Conservation (phyloP, 2,329 filamentous ascomycete species). For the Cordyceps fumosorosea region DNA sequence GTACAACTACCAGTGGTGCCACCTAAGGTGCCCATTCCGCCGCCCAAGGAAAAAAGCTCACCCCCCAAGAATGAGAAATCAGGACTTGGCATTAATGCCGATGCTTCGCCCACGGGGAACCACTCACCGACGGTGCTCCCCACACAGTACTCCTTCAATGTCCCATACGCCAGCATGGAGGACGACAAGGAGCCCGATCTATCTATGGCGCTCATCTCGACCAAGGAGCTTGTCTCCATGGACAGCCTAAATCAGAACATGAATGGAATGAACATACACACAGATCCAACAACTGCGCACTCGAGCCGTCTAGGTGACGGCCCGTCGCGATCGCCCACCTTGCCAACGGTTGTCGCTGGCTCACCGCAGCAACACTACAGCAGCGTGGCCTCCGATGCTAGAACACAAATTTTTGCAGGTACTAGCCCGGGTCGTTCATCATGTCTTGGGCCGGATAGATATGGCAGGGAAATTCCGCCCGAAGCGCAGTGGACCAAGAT, state of each 20-base stretch:
- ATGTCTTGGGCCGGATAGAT: constrained; percentile 48
- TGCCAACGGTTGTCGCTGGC: constrained; percentile 24
- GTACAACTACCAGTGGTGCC: constrained; percentile 20
- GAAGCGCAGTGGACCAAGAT: constrained; percentile 57
- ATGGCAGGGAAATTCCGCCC: constrained; percentile 47
- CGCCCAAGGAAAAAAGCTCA: constrained; percentile 20
- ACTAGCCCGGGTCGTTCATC: constrained; percentile 17
- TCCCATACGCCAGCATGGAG: constrained; percentile 23
- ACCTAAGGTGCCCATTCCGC: constrained; percentile 13
- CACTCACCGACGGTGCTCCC: constrained; percentile 22
- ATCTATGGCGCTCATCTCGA: constrained; percentile 46
- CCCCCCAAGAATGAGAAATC: constrained; percentile 35
- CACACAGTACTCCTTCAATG: constrained; percentile 26
- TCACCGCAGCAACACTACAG: constrained; percentile 38
- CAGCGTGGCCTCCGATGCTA: constrained; percentile 29
- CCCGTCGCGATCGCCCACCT: constrained; percentile 27
- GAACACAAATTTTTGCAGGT: not conserved
- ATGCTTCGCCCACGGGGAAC: constrained; percentile 15
- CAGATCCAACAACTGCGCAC: constrained; percentile 17
- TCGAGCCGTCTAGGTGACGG: constrained; percentile 25
- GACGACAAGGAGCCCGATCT: constrained; percentile 28
- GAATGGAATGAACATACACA: constrained; percentile 34
- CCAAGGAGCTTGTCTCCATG: constrained; percentile 44
- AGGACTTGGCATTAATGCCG: constrained; percentile 32
- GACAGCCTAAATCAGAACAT: constrained; percentile 37